Conservation (phyloP, 768 basidiomycete species). For the Boletus tomentosulus region DNA sequence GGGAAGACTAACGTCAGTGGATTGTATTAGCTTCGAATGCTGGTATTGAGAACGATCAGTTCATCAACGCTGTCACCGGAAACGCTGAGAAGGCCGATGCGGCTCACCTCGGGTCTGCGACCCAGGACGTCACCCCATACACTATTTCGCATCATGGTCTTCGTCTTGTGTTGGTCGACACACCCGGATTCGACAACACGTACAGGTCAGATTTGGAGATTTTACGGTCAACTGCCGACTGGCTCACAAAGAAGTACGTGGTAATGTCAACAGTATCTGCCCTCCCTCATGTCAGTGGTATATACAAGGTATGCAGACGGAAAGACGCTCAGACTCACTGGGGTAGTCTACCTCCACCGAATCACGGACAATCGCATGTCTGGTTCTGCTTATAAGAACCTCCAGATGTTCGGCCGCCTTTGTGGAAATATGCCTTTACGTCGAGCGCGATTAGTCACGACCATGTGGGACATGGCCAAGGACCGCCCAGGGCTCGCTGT, state of each 20-base stretch:
- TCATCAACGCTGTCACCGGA: background rate
- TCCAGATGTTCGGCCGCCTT: constrained; percentile 29
- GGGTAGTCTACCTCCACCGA: constrained; percentile 32
- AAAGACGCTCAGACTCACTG: constrained; percentile 15
- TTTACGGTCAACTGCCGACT: background rate
- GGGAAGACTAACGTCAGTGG: background rate
- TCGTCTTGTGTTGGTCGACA: background rate
- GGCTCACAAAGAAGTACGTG: background rate
- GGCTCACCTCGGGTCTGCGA: background rate
- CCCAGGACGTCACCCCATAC: background rate
- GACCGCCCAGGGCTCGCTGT: background rate
- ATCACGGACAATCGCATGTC: constrained; percentile 35
- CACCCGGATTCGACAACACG: background rate
- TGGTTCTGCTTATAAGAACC: constrained; percentile 27
- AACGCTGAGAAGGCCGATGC: background rate
- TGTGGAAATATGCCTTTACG: constrained; percentile 28
- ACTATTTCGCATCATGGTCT: background rate
- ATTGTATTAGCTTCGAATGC: background rate
- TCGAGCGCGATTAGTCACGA: constrained; percentile 28
- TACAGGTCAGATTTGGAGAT: background rate
- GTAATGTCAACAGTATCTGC: background rate
- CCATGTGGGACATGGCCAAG: constrained; percentile 32
- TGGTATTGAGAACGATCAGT: background rate
- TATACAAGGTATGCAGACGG: constrained; percentile 5
- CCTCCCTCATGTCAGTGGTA: background rate